Evolutionary conservation across 169 alveolate species (phyloP).

Genomic region (Blepharisma undulans): DNA sequence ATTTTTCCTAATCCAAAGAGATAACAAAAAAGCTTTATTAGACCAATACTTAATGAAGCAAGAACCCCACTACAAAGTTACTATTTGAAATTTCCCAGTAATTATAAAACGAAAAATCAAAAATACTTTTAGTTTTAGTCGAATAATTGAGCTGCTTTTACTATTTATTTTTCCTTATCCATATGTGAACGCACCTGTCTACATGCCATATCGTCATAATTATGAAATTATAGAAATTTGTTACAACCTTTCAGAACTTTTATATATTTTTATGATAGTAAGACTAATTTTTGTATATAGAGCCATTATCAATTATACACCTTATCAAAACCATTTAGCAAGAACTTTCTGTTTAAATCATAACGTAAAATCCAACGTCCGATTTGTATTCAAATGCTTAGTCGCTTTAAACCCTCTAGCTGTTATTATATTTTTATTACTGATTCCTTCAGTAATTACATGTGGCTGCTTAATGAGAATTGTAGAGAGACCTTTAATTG

Average conservation of each 20-base stretch:
- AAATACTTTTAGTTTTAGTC: neutral
- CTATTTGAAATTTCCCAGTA: neutral
- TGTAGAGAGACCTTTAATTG: slow-evolving; percentile 29
- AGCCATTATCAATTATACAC: neutral
- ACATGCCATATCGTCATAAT: neutral
- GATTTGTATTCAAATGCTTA: slow-evolving; percentile 29
- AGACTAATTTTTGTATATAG: neutral
- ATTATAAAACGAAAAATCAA: neutral
- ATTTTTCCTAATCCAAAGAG: neutral
- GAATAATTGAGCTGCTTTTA: neutral
- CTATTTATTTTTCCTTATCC: slow-evolving; percentile 29
- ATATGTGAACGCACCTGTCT: neutral
- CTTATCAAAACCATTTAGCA: slow-evolving; percentile 25
- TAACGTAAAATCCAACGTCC: slow-evolving; percentile 1
- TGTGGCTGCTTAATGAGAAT: slow-evolving; percentile 10
- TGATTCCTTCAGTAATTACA: neutral
- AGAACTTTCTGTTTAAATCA: neutral
- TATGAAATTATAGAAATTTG: neutral
- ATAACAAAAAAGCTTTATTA: neutral
- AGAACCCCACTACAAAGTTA: neutral
- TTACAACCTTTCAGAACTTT: slow-evolving; percentile 10
- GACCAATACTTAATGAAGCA: neutral
- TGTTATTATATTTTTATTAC: neutral
- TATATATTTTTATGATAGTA: slow-evolving; percentile 8
- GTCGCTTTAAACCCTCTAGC: neutral